These are phyloP conservation scores for Knufia fluminis DNA, from an alignment of 2,329 filamentous ascomycete species.

Conservation along the genomic window DNA sequence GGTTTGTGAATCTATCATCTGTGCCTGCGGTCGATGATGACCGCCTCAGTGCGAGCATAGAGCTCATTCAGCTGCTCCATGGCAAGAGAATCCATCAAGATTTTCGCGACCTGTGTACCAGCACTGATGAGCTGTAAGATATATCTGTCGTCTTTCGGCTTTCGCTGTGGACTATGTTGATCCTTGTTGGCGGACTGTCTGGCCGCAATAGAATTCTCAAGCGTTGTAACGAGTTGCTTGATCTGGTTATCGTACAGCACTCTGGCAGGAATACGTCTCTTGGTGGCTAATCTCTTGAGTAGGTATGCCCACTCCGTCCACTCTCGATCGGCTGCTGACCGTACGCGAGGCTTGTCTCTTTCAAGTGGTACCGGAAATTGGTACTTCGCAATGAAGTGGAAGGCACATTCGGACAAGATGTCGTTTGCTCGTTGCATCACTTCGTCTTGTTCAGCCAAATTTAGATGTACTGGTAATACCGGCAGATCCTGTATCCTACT, in stretches of 20 bases:
- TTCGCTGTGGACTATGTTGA: slow-evolving; percentile 53
- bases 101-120: slow-evolving; percentile 78
- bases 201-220: slow-evolving; percentile 79
- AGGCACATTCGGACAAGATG: slow-evolving; percentile 73
- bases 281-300: slow-evolving; percentile 74
- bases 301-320: slow-evolving; percentile 92
- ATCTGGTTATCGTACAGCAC: slow-evolving; percentile 85
- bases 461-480: slow-evolving; percentile 70
- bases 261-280: slow-evolving; percentile 72
- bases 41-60: slow-evolving; percentile 71
- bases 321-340: slow-evolving; percentile 66
- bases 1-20: not conserved
- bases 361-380: slow-evolving; percentile 82
- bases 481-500: slow-evolving; percentile 72
- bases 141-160: slow-evolving; percentile 79
- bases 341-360: slow-evolving; percentile 69
- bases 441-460: slow-evolving; percentile 74
- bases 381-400: slow-evolving; percentile 84
- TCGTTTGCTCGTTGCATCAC: slow-evolving; percentile 76
- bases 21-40: slow-evolving; percentile 58
- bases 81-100: slow-evolving; percentile 71
- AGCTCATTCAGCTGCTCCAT: slow-evolving; percentile 75
- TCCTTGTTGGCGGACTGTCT: slow-evolving; percentile 36
- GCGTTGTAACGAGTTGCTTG: slow-evolving; percentile 78
- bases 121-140: slow-evolving; percentile 80